These are phyloP conservation scores for Aureobasidium sp. DNA, from an alignment of 2,329 filamentous ascomycete species.

Conservation along the genomic window DNA sequence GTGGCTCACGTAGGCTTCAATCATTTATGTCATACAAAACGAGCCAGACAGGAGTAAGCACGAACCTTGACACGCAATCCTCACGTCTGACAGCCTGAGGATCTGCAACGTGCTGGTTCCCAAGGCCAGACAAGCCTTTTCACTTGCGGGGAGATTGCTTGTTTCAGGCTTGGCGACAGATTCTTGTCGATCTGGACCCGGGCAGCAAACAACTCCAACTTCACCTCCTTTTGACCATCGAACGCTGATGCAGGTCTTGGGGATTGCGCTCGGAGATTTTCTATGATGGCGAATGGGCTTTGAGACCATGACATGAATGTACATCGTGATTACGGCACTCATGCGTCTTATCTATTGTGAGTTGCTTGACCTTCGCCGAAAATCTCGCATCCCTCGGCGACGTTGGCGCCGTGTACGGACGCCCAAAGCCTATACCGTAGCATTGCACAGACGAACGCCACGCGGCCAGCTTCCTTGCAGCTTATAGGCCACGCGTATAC, in stretches of 20 bases:
- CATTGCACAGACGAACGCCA: neutral
- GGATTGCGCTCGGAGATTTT: too few relatives aligned
- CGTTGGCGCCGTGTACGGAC: neutral
- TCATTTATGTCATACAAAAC: neutral
- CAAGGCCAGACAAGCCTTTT: neutral
- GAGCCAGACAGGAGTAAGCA: neutral
- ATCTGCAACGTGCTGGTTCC: neutral
- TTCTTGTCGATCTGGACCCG: neutral
- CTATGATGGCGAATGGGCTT: too few relatives aligned
- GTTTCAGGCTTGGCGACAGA: neutral
- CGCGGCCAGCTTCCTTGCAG: neutral
- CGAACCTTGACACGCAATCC: neutral
- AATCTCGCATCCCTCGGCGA: neutral
- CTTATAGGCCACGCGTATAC: neutral
- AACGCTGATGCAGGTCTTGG: neutral
- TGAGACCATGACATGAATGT: too few relatives aligned
- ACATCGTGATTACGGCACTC: neutral
- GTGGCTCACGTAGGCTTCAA: neutral
- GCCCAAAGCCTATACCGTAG: neutral
- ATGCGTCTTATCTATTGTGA: neutral
- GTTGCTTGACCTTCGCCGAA: neutral
- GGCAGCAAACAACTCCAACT: neutral
- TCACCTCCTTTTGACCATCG: neutral
- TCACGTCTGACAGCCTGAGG: neutral
- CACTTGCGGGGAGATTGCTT: neutral